phyloP scores from a whole-genome alignment of 2,329 filamentous ascomycete species.

The Nemania diffusa region DNA sequence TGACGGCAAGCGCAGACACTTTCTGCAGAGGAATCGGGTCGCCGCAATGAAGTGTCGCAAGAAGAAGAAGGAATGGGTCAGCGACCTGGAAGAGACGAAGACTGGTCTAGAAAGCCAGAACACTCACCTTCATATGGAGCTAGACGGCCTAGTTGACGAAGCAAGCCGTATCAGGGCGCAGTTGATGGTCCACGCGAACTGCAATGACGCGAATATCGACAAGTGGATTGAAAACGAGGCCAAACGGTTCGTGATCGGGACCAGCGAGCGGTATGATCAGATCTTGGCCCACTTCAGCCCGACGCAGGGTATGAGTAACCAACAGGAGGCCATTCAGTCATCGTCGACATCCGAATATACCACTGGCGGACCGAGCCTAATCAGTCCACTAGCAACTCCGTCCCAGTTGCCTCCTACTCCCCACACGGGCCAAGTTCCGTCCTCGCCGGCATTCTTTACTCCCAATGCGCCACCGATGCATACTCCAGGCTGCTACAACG shows the following conservation, averaged over 20 bases:
- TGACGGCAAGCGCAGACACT: slow-evolving; percentile 62
- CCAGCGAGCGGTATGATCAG: slow-evolving; percentile 47
- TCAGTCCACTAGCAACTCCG: slow-evolving; percentile 30
- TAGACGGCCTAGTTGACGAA: slow-evolving; percentile 56
- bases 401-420: slow-evolving; percentile 29
- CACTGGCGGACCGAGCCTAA: slow-evolving; percentile 18
- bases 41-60: slow-evolving; percentile 80
- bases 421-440: slow-evolving; percentile 13
- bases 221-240: slow-evolving; percentile 65
- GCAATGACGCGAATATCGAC: slow-evolving; percentile 64
- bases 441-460: slow-evolving; percentile 29
- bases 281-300: slow-evolving; percentile 41
- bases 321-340: slow-evolving; percentile 31
- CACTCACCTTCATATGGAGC: slow-evolving; percentile 56
- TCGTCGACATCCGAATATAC: slow-evolving; percentile 27
- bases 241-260: slow-evolving; percentile 56
- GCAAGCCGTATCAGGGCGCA: slow-evolving; percentile 60
- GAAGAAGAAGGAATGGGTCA: slow-evolving; percentile 69
- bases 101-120: slow-evolving; percentile 58
- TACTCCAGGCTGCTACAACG: slow-evolving; percentile 27
- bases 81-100: slow-evolving; percentile 60
- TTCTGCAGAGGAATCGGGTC: slow-evolving; percentile 75
- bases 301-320: slow-evolving; percentile 16
- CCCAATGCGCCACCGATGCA: slow-evolving; percentile 18
- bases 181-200: slow-evolving; percentile 63